Evolutionary conservation across 1,284 basidiomycete genomes (phyloP).

Genomic region (Rhodofomes roseus): DNA sequence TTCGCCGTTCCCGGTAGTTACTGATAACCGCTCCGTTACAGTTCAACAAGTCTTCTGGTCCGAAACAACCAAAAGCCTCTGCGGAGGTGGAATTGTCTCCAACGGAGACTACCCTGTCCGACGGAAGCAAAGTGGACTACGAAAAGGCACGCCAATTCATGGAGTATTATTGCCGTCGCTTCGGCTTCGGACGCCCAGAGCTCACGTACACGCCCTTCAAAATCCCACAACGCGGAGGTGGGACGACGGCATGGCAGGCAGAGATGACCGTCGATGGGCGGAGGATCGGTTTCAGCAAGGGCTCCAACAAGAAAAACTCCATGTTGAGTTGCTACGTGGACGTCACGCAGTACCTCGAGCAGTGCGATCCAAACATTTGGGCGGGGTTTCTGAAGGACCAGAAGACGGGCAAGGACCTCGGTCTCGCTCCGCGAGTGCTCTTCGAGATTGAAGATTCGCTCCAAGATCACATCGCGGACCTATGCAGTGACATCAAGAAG

Average conservation of each 20-base stretch:
- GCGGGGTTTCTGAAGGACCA: conserved; percentile 59
- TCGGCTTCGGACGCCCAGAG: conserved; percentile 79
- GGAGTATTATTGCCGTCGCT: conserved; percentile 91
- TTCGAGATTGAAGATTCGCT: conserved; percentile 70
- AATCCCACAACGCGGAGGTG: conserved; percentile 15
- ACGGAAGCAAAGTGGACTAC: conserved; percentile 64
- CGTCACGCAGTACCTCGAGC: conserved; percentile 83
- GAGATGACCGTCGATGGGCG: conserved; percentile 79
- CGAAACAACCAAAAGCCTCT: conserved; percentile 11
- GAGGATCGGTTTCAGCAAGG: conserved; percentile 77
- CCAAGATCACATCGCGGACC: conserved; percentile 71
- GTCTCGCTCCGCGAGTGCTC: conserved; percentile 68
- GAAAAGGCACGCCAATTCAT: conserved; percentile 88
- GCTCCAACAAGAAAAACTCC: conserved; percentile 73
- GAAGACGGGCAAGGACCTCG: conserved; percentile 63
- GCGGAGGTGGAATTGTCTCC: conserved; percentile 4
- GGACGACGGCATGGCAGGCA: conserved; percentile 66
- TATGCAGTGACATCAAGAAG: conserved; percentile 66
- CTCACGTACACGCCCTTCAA: conserved; percentile 48
- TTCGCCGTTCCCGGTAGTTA: background rate
- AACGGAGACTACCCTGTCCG: conserved; percentile 47
- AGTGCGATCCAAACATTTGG: conserved; percentile 83
- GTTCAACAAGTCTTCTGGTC: conserved; percentile 8
- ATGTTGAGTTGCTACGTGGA: conserved; percentile 81
- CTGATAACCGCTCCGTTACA: background rate